Evolutionary conservation across 345 rosid species (phyloP).

Genomic region (Carallia pectinifolia): DNA sequence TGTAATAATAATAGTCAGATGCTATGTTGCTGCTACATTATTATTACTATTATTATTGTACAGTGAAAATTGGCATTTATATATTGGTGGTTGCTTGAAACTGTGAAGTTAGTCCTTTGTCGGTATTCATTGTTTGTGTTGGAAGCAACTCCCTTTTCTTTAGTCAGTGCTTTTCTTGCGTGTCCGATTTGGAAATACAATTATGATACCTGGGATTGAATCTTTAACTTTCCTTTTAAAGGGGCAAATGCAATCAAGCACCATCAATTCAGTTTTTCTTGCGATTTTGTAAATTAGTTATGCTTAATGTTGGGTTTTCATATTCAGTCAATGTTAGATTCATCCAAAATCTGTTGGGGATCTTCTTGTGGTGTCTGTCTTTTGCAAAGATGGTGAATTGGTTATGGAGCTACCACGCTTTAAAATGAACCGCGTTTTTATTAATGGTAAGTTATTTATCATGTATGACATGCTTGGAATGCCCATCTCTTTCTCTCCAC

Average conservation of each 20-base stretch:
- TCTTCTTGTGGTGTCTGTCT: too few relatives aligned
- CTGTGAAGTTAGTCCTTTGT: conserved; percentile 47
- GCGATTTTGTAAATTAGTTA: not conserved
- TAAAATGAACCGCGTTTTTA: too few relatives aligned
- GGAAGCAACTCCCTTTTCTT: conserved; percentile 63
- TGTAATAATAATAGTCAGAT: not conserved
- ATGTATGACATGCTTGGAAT: too few relatives aligned
- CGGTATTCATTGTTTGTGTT: conserved; percentile 79
- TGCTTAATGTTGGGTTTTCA: not conserved
- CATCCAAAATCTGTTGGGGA: too few relatives aligned
- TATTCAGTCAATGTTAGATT: too few relatives aligned
- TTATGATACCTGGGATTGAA: conserved; percentile 43
- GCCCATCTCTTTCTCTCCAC: too few relatives aligned
- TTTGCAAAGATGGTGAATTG: too few relatives aligned
- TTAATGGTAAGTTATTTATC: too few relatives aligned
- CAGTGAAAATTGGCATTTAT: conserved; percentile 8
- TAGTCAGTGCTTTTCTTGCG: conserved; percentile 14
- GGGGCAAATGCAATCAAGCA: conserved; percentile 35
- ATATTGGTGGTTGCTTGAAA: conserved; percentile 53
- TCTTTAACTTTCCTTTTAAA: conserved; percentile 54
- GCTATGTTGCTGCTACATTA: not conserved
- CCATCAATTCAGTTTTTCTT: not conserved
- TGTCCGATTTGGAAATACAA: conserved; percentile 41
- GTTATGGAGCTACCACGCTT: too few relatives aligned
- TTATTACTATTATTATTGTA: conserved; percentile 4